Evolutionary conservation across 2,329 filamentous ascomycete species (phyloP).

Genomic region (Ascochyta rabiei): DNA sequence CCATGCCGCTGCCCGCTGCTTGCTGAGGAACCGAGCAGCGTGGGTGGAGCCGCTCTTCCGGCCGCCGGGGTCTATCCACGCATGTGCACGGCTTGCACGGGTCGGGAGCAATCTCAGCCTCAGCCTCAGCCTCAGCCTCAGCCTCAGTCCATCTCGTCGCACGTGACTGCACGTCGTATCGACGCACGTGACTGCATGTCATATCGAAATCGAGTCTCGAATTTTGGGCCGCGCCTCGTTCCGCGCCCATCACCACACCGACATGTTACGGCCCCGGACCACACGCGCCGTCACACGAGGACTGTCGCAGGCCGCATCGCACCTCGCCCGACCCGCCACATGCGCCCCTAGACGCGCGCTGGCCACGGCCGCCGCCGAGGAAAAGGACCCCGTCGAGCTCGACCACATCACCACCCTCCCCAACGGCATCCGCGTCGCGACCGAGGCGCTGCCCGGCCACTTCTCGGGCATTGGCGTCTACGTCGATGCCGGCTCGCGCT

Average conservation of each 20-base stretch:
- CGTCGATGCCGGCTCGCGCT: constrained; percentile 91
- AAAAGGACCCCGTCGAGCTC: constrained; percentile 80
- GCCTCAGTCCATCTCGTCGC: constrained; percentile 5
- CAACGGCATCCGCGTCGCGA: constrained; percentile 93
- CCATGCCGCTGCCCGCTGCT: too few relatives aligned
- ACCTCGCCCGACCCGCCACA: constrained; percentile 9
- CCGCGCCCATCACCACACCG: constrained; percentile 7
- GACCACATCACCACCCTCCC: constrained; percentile 86
- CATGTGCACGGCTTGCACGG: neutral
- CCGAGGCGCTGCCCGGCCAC: constrained; percentile 89
- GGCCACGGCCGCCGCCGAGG: constrained; percentile 8
- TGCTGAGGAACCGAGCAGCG: neutral
- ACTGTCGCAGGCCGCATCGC: constrained; percentile 28
- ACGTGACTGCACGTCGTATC: constrained; percentile 21
- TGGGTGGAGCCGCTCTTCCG: constrained; percentile 2
- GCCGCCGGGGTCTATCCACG: neutral
- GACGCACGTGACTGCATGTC: constrained; percentile 19
- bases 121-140: too few relatives aligned
- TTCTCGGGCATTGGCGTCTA: constrained; percentile 97
- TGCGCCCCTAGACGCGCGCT: constrained; percentile 6
- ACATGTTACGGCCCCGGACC: constrained; percentile 42
- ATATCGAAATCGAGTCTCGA: constrained; percentile 28
- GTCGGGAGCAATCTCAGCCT: neutral
- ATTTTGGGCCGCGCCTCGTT: constrained; percentile 9
- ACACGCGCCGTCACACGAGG: constrained; percentile 38